A percentile compares a stretch with the other conserved stretches of the same genome.
Evolutionary conservation across 257 asterid genomes (phyloP).

Genomic region (Fraxinus americana): DNA sequence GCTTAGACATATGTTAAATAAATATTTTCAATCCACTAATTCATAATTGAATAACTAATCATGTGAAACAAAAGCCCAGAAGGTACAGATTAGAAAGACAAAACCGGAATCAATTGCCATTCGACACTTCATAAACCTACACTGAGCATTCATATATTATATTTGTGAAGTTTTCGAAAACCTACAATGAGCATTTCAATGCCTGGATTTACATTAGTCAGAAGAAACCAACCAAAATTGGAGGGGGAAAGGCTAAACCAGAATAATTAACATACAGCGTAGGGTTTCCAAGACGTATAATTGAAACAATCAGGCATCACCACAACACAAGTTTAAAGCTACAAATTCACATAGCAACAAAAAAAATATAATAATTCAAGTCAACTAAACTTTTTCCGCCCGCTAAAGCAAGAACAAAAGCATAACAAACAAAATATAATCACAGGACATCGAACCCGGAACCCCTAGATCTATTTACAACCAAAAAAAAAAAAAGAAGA

Average conservation of each 20-base stretch:
- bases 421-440: background rate
- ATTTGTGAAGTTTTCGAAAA: constrained; percentile 21
- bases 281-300: constrained; percentile 35
- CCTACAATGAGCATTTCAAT: constrained; percentile 16
- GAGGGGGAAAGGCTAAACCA: constrained; percentile 1
- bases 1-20: constrained; percentile 8
- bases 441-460: constrained; percentile 29
- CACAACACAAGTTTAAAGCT: constrained; percentile 18
- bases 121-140: constrained; percentile 22
- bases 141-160: constrained; percentile 14
- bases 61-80: background rate
- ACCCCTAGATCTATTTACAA: constrained; percentile 40
- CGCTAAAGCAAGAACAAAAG: constrained; percentile 28
- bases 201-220: constrained; percentile 9
- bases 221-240: background rate
- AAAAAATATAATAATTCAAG: constrained; percentile 21
- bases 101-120: constrained; percentile 16
- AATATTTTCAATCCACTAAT: constrained; percentile 11
- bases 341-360: constrained; percentile 25
- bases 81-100: constrained; percentile 4
- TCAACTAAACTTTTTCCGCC: constrained; percentile 17
- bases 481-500: background rate
- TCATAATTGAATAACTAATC: background rate
- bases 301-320: constrained; percentile 27
- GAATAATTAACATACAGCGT: constrained; percentile 7